Percentiles rank a stretch among this genome's conserved stretches.
These are phyloP conservation scores for Eleusine coracana DNA, from an alignment of 176 grass and related monocot species.

Conservation along the genomic window DNA sequence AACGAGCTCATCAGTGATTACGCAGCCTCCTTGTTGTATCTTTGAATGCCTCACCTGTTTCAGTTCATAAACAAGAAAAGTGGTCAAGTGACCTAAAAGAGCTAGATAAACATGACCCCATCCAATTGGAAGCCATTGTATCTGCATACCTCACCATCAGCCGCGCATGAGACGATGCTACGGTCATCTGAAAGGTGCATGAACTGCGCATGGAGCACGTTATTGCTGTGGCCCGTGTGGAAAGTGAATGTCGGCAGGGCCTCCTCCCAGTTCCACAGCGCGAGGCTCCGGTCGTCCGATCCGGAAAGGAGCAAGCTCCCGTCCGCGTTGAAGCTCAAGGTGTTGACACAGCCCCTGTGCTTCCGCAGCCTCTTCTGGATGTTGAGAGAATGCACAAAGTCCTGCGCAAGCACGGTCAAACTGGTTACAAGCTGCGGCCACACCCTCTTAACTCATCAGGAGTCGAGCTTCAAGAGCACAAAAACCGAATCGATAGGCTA, in stretches of 20 bases:
- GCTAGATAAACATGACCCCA: background rate
- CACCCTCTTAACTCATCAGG: background rate
- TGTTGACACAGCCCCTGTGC: constrained; percentile 67
- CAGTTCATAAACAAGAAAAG: background rate
- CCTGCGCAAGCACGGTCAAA: constrained; percentile 35
- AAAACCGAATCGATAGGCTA: background rate
- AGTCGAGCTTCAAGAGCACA: background rate
- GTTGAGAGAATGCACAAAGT: constrained; percentile 52
- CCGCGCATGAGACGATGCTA: constrained; percentile 64
- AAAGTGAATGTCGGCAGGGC: constrained; percentile 14
- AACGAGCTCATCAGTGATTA: constrained; percentile 41
- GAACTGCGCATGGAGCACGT: constrained; percentile 75
- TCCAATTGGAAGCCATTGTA: background rate
- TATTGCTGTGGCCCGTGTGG: constrained; percentile 60
- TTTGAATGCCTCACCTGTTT: constrained; percentile 64
- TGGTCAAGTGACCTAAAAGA: background rate
- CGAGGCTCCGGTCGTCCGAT: constrained; percentile 54
- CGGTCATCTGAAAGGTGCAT: constrained; percentile 65
- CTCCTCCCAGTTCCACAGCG: constrained; percentile 71
- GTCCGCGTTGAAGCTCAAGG: constrained; percentile 61
- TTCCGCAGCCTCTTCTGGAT: constrained; percentile 56
- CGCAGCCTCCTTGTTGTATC: constrained; percentile 47
- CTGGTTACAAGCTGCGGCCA: background rate
- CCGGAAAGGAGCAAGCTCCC: constrained; percentile 73
- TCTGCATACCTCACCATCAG: constrained; percentile 63